These are phyloP conservation scores for Myxozyma monticola DNA, from an alignment of 805 yeast genomes.

Conservation along the genomic window DNA sequence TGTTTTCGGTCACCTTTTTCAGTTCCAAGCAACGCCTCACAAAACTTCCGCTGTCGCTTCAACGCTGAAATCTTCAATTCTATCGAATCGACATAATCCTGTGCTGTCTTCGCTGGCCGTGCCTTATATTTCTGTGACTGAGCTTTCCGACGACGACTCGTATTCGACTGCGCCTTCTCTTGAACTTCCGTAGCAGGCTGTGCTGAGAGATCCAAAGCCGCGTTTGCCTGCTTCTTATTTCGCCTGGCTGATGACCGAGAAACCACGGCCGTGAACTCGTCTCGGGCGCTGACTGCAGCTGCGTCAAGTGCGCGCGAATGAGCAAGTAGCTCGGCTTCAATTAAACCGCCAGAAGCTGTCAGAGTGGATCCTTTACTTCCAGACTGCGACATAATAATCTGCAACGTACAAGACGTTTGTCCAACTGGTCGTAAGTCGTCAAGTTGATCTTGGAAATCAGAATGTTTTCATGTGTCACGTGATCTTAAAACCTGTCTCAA, in stretches of 20 bases:
- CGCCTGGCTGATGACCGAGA: neutral
- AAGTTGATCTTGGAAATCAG: too few species aligned
- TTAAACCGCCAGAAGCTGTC: too few species aligned
- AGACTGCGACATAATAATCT: too few species aligned
- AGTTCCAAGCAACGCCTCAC: neutral
- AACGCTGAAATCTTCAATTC: conserved; percentile 1
- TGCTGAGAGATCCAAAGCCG: neutral
- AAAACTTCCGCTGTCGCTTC: conserved; percentile 4
- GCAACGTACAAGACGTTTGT: too few species aligned
- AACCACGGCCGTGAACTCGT: conserved; percentile 15
- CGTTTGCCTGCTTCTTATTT: neutral
- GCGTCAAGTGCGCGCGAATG: conserved; percentile 6
- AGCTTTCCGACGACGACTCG: conserved; percentile 11
- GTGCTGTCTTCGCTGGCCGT: conserved; percentile 1
- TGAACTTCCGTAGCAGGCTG: neutral
- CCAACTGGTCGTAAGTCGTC: too few species aligned
- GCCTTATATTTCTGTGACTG: conserved; percentile 15
- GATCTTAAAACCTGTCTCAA: too few species aligned
- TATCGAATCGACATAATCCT: conserved; percentile 3
- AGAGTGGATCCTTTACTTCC: too few species aligned
- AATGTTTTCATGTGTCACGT: too few species aligned
- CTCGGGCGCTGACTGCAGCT: conserved; percentile 4
- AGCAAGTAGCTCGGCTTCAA: conserved; percentile 1
- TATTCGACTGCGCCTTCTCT: neutral
- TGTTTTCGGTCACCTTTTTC: neutral